phyloP scores from a whole-genome alignment of 139 green algal genomes.

The Chlamydomonas asymmetrica region DNA sequence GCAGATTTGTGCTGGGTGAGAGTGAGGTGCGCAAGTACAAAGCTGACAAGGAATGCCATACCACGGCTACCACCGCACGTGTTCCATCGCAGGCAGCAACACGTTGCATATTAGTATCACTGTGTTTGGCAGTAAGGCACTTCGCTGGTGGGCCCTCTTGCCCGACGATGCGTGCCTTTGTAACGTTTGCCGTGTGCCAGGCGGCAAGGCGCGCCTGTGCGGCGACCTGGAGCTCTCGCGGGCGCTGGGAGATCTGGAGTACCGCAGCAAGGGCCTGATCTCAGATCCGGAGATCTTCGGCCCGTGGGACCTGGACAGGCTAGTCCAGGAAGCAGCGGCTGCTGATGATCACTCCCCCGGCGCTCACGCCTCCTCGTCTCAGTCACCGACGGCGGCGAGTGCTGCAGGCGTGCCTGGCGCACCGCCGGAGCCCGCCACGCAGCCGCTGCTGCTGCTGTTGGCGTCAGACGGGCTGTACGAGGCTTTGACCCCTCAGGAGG shows the following conservation, averaged over 20 bases:
- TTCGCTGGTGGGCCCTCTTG: too few species aligned
- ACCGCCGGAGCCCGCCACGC: background rate
- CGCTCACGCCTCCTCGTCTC: background rate
- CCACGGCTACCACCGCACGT: too few species aligned
- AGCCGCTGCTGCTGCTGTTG: slow-evolving; percentile 36
- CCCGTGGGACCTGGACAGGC: background rate
- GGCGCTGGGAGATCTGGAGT: slow-evolving; percentile 52
- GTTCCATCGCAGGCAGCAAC: too few species aligned
- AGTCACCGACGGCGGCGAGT: background rate
- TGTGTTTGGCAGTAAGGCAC: too few species aligned
- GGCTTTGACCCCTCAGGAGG: slow-evolving; percentile 18
- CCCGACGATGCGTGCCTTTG: too few species aligned
- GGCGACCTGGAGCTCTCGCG: slow-evolving; percentile 59
- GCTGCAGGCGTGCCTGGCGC: background rate
- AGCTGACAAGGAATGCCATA: too few species aligned
- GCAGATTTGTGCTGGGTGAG: too few species aligned
- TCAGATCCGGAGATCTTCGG: slow-evolving; percentile 18
- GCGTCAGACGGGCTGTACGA: slow-evolving; percentile 53
- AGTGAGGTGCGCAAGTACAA: too few species aligned
- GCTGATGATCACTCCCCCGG: too few species aligned
- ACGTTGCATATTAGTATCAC: too few species aligned
- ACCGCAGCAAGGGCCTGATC: slow-evolving; percentile 33
- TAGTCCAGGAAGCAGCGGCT: too few species aligned
- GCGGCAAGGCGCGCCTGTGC: slow-evolving; percentile 33
- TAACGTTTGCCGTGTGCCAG: background rate